phyloP scores from a whole-genome alignment of 768 basidiomycete species.

The Chlorophyllum brunneum region DNA sequence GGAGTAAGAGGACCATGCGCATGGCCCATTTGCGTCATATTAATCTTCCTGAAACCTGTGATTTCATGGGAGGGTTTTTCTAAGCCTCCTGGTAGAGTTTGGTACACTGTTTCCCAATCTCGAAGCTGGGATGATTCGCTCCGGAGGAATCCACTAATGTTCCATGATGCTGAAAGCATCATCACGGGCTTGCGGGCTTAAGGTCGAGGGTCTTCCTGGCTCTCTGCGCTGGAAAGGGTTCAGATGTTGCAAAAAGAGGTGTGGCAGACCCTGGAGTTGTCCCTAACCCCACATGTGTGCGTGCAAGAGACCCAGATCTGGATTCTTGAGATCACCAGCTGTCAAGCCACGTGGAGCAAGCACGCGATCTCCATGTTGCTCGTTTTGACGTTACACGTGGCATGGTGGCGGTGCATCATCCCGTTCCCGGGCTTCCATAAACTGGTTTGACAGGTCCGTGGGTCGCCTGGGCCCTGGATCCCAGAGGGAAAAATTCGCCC shows the following conservation, averaged over 20 bases:
- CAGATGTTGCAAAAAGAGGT: not conserved
- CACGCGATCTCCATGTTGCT: conserved; percentile 28
- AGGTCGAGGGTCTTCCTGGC: too few relatives aligned
- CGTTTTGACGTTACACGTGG: conserved; percentile 26
- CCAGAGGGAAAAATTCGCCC: conserved; percentile 1
- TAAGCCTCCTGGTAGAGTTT: too few relatives aligned
- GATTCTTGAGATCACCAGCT: conserved; percentile 13
- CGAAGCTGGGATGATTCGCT: too few relatives aligned
- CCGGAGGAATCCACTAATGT: too few relatives aligned
- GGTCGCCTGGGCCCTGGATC: conserved; percentile 9
- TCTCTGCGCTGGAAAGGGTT: too few relatives aligned
- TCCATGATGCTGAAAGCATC: too few relatives aligned
- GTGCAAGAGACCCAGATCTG: not conserved
- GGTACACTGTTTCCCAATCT: too few relatives aligned
- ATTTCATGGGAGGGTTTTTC: too few relatives aligned
- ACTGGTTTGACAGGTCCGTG: conserved; percentile 26
- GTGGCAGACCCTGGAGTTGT: not conserved
- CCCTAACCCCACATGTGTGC: conserved; percentile 1
- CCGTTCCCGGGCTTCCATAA: conserved; percentile 31
- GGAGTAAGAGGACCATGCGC: not conserved
- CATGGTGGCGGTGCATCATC: conserved; percentile 26
- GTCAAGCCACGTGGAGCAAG: conserved; percentile 28
- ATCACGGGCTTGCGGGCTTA: too few relatives aligned
- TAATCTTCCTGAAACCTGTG: too few relatives aligned
- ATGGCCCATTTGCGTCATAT: not conserved